These are phyloP conservation scores for Pseudognaphalium luteoalbum DNA, from an alignment of 129 eudicot genomes.

Conservation along the genomic window DNA sequence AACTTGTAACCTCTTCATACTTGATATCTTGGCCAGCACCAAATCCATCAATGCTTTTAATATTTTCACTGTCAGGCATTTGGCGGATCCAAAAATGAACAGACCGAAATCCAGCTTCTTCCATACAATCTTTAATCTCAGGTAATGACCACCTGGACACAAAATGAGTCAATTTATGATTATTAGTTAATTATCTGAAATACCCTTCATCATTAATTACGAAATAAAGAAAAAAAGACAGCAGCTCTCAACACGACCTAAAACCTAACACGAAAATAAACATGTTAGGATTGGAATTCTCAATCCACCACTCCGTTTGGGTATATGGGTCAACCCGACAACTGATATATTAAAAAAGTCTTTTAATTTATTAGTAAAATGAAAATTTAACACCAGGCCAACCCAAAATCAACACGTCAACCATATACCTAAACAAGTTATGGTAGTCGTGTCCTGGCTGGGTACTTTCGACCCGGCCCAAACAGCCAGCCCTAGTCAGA, in stretches of 20 bases:
- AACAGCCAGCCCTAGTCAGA: not conserved
- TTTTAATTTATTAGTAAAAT: too few species aligned
- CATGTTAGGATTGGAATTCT: not conserved
- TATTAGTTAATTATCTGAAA: constrained; percentile 16
- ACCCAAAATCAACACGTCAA: not conserved
- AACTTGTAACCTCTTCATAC: constrained; percentile 87
- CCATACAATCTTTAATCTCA: constrained; percentile 88
- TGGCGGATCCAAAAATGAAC: constrained; percentile 90
- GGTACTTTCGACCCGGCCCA: not conserved
- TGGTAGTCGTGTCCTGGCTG: not conserved
- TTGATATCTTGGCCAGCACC: constrained; percentile 63
- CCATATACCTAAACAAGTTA: not conserved
- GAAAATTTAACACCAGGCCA: not conserved
- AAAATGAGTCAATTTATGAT: not conserved
- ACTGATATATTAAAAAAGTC: too few species aligned
- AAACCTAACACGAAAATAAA: not conserved
- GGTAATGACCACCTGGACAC: constrained; percentile 90
- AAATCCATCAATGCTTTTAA: constrained; percentile 67
- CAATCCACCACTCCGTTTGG: not conserved
- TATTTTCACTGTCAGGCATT: constrained; percentile 80
- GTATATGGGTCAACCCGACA: not conserved
- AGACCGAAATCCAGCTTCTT: constrained; percentile 81
- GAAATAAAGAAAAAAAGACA: not conserved
- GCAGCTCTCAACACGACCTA: not conserved
- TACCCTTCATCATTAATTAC: not conserved